phyloP scores from a whole-genome alignment of 768 basidiomycete genomes.

The Gymnopilus junonius region DNA sequence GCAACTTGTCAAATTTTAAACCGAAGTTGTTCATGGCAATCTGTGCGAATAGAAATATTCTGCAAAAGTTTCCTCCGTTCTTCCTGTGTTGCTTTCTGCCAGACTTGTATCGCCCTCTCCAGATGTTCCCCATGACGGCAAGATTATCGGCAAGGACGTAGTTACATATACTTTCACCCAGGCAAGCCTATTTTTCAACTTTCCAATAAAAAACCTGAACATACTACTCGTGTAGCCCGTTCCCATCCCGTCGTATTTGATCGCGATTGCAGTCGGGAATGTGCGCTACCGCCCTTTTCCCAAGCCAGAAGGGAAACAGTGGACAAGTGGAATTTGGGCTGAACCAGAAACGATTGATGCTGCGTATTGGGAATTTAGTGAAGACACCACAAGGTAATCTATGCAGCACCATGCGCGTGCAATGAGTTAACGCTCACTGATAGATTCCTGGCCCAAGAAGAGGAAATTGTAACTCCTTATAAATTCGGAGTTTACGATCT shows the following conservation, averaged over 20 bases:
- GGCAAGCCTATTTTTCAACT: slow-evolving; percentile 41
- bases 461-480: slow-evolving; percentile 76
- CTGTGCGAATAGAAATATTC: slow-evolving; percentile 66
- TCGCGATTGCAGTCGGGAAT: slow-evolving; percentile 90
- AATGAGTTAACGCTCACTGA: slow-evolving; percentile 1
- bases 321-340: slow-evolving; percentile 90
- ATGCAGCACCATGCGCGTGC: neutral
- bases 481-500: slow-evolving; percentile 89
- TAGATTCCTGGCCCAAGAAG: slow-evolving; percentile 80
- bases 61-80: slow-evolving; percentile 75
- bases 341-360: slow-evolving; percentile 83
- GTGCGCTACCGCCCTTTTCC: slow-evolving; percentile 73
- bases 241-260: slow-evolving; percentile 89
- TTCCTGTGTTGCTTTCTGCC: slow-evolving; percentile 88
- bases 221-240: slow-evolving; percentile 62
- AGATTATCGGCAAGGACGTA: slow-evolving; percentile 70
- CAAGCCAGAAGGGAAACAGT: slow-evolving; percentile 60
- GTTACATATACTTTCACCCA: slow-evolving; percentile 82
- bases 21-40: neutral
- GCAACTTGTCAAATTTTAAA: slow-evolving; percentile 17
- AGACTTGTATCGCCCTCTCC: slow-evolving; percentile 77
- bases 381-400: slow-evolving; percentile 77
- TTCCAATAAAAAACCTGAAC: neutral
- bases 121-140: slow-evolving; percentile 73
- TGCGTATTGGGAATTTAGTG: slow-evolving; percentile 86